A percentile compares a stretch with the other conserved stretches of the same genome.
Evolutionary conservation across 345 rosid species (phyloP).

Genomic region (Arabidopsis arenosa): DNA sequence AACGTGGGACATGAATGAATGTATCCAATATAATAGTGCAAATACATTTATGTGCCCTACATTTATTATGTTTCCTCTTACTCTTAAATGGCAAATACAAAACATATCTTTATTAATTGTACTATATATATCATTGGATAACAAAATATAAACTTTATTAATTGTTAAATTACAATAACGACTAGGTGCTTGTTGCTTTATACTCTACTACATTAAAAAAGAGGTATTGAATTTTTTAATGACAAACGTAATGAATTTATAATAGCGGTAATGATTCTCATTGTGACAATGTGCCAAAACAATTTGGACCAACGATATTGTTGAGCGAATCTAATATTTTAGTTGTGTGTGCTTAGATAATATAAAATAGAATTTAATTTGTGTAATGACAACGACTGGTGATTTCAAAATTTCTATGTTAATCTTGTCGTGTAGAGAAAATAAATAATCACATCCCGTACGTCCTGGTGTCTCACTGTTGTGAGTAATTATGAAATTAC

Average conservation of each 20-base stretch:
- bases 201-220: neutral
- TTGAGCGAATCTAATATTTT: conserved; percentile 31
- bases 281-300: conserved; percentile 37
- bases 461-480: neutral
- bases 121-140: neutral
- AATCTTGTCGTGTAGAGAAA: neutral
- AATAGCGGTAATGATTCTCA: conserved; percentile 22
- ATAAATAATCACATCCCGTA: neutral
- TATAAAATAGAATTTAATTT: conserved; percentile 10
- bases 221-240: conserved; percentile 6
- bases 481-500: neutral
- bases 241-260: neutral
- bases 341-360: conserved; percentile 21
- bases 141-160: neutral
- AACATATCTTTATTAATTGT: too few relatives aligned
- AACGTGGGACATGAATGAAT: conserved; percentile 27
- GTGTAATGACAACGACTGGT: conserved; percentile 2
- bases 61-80: neutral
- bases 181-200: neutral
- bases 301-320: conserved; percentile 36
- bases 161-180: neutral
- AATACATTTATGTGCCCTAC: conserved; percentile 17
- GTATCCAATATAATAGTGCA: conserved; percentile 18
- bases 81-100: neutral
- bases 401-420: conserved; percentile 3